These are phyloP conservation scores for Hypomontagnella monticulosa DNA, from an alignment of 495 filamentous ascomycete species.

Conservation along the genomic window DNA sequence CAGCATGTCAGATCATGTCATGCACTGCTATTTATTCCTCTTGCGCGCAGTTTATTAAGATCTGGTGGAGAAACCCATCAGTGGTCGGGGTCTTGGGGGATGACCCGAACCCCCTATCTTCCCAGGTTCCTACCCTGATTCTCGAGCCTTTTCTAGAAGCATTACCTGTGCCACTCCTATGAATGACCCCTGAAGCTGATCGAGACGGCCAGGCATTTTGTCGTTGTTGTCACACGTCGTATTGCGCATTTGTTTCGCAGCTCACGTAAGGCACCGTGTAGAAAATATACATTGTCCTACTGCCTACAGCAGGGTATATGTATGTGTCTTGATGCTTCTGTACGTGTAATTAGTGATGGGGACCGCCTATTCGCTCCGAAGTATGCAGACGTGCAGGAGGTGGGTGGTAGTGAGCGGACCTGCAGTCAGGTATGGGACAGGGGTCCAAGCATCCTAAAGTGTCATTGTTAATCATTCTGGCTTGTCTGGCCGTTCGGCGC, in stretches of 20 bases:
- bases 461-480: slow-evolving; percentile 20
- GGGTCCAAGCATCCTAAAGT: slow-evolving; percentile 27
- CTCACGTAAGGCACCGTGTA: slow-evolving; percentile 4
- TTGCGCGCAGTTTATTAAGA: slow-evolving; percentile 18
- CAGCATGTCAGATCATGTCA: slow-evolving; percentile 34
- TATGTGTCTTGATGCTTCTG: slow-evolving; percentile 2
- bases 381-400: slow-evolving; percentile 12
- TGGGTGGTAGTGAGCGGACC: slow-evolving; percentile 34
- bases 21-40: slow-evolving; percentile 18
- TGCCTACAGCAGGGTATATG: background rate
- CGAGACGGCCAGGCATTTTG: background rate
- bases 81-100: slow-evolving; percentile 1
- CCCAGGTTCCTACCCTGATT: background rate
- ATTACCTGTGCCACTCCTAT: slow-evolving; percentile 1
- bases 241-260: background rate
- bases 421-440: slow-evolving; percentile 30
- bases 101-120: slow-evolving; percentile 11
- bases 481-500: slow-evolving; percentile 20
- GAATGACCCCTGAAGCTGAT: background rate
- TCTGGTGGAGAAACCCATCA: slow-evolving; percentile 27
- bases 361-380: slow-evolving; percentile 24
- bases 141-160: slow-evolving; percentile 11
- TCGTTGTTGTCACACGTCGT: slow-evolving; percentile 2
- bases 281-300: slow-evolving; percentile 12
- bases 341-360: slow-evolving; percentile 18